phyloP scores from a whole-genome alignment of 352 stramenopile species.

The Phytophthora pseudosyringae region DNA sequence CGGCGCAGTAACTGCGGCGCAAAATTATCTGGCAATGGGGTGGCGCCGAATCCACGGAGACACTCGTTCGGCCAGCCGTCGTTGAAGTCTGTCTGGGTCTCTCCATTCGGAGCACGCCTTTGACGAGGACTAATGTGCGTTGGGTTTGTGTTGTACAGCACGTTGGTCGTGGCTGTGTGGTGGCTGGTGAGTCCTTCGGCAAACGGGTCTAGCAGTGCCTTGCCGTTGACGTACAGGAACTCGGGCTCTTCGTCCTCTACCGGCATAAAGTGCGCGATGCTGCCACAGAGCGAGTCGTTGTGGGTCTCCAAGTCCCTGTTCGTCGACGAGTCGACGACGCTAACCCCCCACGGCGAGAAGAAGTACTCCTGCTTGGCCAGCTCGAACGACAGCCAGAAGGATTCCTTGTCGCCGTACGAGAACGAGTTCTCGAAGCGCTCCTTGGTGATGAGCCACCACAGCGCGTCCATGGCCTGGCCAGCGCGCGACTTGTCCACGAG shows the following conservation, averaged over 20 bases:
- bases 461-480: slow-evolving; percentile 40
- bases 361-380: slow-evolving; percentile 53
- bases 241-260: slow-evolving; percentile 38
- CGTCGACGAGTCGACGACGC: slow-evolving; percentile 41
- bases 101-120: slow-evolving; percentile 26
- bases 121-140: slow-evolving; percentile 47
- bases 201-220: slow-evolving; percentile 45
- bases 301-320: slow-evolving; percentile 47
- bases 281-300: slow-evolving; percentile 47
- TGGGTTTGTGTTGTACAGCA: slow-evolving; percentile 60
- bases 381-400: slow-evolving; percentile 62
- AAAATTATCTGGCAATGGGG: slow-evolving; percentile 46
- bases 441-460: slow-evolving; percentile 48
- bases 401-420: slow-evolving; percentile 59
- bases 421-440: slow-evolving; percentile 42
- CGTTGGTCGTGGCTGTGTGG: slow-evolving; percentile 34
- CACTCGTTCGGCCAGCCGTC: slow-evolving; percentile 49
- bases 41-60: slow-evolving; percentile 51
- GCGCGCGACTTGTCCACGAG: slow-evolving; percentile 43
- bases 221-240: slow-evolving; percentile 67
- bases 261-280: slow-evolving; percentile 46
- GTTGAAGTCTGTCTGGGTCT: slow-evolving; percentile 27
- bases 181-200: slow-evolving; percentile 28
- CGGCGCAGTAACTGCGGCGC: slow-evolving; percentile 40
- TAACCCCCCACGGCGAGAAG: slow-evolving; percentile 58